A percentile compares a stretch with the other conserved stretches of the same genome.
Conservation (phyloP, 345 rosid species). For the Syzygium oleosum region DNA sequence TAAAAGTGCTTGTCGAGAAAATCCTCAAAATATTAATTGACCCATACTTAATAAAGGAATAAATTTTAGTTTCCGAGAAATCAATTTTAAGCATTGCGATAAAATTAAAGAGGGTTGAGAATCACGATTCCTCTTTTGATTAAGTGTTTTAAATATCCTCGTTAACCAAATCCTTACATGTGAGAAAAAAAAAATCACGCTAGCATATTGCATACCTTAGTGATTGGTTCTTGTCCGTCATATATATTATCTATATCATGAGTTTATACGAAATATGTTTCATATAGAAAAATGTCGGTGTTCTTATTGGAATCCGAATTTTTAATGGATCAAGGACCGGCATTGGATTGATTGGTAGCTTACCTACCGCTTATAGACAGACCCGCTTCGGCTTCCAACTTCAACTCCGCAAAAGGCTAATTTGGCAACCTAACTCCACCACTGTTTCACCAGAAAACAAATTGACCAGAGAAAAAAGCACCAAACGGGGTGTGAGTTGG, state of each 20-base stretch:
- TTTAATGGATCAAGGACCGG: not conserved
- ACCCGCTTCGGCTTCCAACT: not conserved
- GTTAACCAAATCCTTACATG: not conserved
- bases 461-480: not conserved
- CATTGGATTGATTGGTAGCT: not conserved
- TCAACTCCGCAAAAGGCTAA: not conserved
- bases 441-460: not conserved
- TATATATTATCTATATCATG: not conserved
- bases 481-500: not conserved
- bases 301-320: not conserved
- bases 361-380: not conserved
- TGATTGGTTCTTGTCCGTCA: accelerated
- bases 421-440: not conserved
- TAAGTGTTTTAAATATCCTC: not conserved
- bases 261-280: not conserved
- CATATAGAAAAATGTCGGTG: not conserved
- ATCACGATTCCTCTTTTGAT: not conserved
- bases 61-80: not conserved
- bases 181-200: not conserved
- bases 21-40: not conserved
- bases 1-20: not conserved
- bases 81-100: not conserved
- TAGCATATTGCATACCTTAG: not conserved
- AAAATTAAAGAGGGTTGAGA: not conserved
- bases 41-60: not conserved